Evolutionary conservation across 352 stramenopile genomes (phyloP), one percentile per base, ranked within the genome.

Genomic region (Phytopythium chamaehyphon): DNA sequence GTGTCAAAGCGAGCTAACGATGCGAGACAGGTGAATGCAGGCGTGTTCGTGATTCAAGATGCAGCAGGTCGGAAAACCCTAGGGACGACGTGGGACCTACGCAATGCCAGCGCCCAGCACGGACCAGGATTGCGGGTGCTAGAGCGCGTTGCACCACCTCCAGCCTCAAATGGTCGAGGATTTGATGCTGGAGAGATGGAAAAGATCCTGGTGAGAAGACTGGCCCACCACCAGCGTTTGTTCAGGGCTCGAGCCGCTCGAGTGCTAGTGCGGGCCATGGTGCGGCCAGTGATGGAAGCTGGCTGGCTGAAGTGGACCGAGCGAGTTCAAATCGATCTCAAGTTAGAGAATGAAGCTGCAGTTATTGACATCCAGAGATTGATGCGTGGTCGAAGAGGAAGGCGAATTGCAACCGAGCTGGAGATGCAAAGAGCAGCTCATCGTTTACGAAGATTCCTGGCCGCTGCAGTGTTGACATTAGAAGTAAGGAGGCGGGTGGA

Each of bases 51-150:
- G 51, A 40, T 90, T 6, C 66, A 86, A 63, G 87, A 80, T 61
- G 18, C 46, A n/a, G 85, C 73, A 6, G 80, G 77, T 12, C 80
- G 86, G 58, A 57, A 59, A 24, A 78, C 71, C 60, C 71, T 89
- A 10, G 71, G 80, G 24, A 83, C 73, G 49, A 89, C 77, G n/a
- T 90, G 77, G 80, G 80, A 90, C 40, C 57, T 90, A 12, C 61
- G 61, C 3, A 86, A 88, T 50, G 80, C 80, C 1, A 57, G 57
- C 1, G 69, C 57, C 0, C 76, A 87, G 45, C 71, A 61, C 23
- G 64, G 66, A 21, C 84, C 84, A 39, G 54, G 55, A 23, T 90
- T 88, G 50, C 69, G 61, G 11, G 55, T 88, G 18, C 64, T 90
- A 10, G 75, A 90, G 57, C 69, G 62, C 22, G 66, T 88, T 5